Conservation (phyloP, 805 yeast genomes). For the Candida wancherniae region DNA sequence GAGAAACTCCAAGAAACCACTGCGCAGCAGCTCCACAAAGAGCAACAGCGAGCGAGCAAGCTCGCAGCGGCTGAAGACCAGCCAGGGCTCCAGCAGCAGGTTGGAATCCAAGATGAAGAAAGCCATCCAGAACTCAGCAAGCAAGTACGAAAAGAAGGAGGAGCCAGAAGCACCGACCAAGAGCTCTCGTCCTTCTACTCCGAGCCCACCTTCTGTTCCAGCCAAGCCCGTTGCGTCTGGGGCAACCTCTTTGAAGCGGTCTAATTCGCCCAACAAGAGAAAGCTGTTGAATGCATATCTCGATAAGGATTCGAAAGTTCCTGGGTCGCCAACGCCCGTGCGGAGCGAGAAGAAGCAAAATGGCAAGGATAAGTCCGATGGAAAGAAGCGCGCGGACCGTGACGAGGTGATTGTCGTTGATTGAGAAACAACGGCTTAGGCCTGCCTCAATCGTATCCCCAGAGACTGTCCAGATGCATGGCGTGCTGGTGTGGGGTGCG, state of each 20-base stretch:
- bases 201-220: constrained; percentile 14
- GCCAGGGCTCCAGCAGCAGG: constrained; percentile 8
- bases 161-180: constrained; percentile 5
- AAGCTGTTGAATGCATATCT: too few relatives aligned
- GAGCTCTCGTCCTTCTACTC: constrained; percentile 22
- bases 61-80: constrained; percentile 4
- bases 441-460: too few relatives aligned
- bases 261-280: constrained; percentile 38
- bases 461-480: too few relatives aligned
- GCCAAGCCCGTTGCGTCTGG: constrained; percentile 6
- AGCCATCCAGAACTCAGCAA: constrained; percentile 4
- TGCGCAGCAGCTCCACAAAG: constrained; percentile 8
- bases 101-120: constrained; percentile 10
- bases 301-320: too few relatives aligned
- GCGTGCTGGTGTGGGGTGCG: too few relatives aligned
- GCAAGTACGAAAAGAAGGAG: background rate
- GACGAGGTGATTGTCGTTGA: constrained; percentile 5
- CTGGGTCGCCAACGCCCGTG: too few relatives aligned
- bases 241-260: constrained; percentile 25
- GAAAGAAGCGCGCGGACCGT: background rate
- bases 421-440: too few relatives aligned
- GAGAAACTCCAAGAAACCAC: constrained; percentile 24
- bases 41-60: constrained; percentile 1
- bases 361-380: too few relatives aligned
- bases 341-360: too few relatives aligned